Base-by-base conservation (phyloP, 2,329 filamentous ascomycete species). In the Beauveria asiatica region DNA sequence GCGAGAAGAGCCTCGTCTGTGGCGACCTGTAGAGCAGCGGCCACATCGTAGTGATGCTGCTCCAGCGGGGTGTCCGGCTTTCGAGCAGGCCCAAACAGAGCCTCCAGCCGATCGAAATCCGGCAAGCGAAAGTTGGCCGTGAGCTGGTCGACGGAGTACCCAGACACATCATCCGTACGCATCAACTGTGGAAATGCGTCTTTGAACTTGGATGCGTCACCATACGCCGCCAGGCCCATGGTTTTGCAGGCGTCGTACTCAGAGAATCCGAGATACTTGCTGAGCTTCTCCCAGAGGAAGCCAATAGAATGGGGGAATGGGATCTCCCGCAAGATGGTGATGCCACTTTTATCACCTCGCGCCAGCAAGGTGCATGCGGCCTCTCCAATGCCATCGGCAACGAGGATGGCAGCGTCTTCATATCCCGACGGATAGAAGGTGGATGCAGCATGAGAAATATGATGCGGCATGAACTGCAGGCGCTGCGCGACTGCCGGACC, bases 301-400 rank as follows among this genome's bases (percentile, higher is more conserved):
- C 54, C 54, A 19, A 57, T 57, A 9, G 54, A 57, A 27, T 57
- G 41, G 25, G 54, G 54, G 19, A 57, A 57, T 7, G 54, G 42
- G 11, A 57, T 11, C 42, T 57, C 54, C 4, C 54, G 54, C 30
- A 61, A 62, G 63, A 64, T 64, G 62, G 59, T 66, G 61, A 65
- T 65, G 62, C 51, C 25, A 2, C 39, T 59, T 54, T 62, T 62
- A 63, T 65, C 64, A 41, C 53, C 53, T 7, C 53, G 60, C 50
- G 50, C 44, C 25, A 55, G 52, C 48, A 52, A 19, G 21, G 57
- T 51, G 37, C 11, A n/a, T n/a, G 54, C 54, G 9, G 54, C 42
- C 54, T 57, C 54, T 23, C 54, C 54, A n/a, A 57, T 57, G 42
- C 54, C 54, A 30, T 57, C 54, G 21, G 54, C 54, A 44, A 57